phyloP scores from a whole-genome alignment of 768 basidiomycete genomes.

The Nevesoporus exiguus region DNA sequence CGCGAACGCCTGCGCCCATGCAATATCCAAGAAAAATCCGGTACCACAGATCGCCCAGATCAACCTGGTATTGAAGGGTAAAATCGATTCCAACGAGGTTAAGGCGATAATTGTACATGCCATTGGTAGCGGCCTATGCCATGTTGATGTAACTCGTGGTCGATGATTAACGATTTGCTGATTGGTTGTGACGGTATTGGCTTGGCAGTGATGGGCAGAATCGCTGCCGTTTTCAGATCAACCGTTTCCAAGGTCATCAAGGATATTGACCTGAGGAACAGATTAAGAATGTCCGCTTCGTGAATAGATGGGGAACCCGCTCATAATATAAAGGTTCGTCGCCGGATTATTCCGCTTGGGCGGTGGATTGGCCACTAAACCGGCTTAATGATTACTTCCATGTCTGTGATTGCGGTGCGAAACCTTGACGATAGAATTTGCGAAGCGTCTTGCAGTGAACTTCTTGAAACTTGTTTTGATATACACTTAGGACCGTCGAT shows the following conservation, averaged over 20 bases:
- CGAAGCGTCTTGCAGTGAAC: no score
- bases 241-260: no score
- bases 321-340: not conserved
- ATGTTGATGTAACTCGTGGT: slow-evolving; percentile 10
- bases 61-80: not conserved
- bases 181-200: not conserved
- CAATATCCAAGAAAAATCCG: slow-evolving; percentile 9
- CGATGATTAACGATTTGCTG: slow-evolving; percentile 12
- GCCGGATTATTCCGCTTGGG: no score
- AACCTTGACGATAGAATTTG: no score
- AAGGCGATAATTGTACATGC: not conserved
- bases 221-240: not conserved
- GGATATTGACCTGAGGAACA: not conserved
- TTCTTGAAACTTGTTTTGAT: no score
- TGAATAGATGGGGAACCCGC: no score
- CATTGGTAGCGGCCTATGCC: slow-evolving; percentile 19
- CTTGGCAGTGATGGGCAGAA: not conserved
- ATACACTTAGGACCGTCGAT: no score
- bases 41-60: slow-evolving; percentile 15
- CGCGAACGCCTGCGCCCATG: slow-evolving; percentile 3
- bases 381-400: no score
- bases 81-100: not conserved
- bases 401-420: no score
- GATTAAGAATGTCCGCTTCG: not conserved
- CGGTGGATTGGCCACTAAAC: no score